phyloP scores from a whole-genome alignment of 2,329 filamentous ascomycete species.

The Lojkania enalia region DNA sequence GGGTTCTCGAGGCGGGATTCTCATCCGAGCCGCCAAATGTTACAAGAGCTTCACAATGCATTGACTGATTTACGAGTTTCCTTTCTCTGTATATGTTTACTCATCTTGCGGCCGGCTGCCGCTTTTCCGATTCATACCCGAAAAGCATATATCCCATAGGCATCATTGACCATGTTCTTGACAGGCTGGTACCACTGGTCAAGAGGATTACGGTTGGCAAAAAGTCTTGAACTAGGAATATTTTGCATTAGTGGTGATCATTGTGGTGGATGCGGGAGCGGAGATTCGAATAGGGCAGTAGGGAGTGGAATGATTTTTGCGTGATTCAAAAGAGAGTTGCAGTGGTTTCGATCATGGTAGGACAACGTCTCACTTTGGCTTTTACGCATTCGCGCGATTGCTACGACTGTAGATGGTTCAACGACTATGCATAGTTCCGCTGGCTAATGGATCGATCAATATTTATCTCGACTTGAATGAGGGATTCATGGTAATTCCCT shows the following conservation, averaged over 20 bases:
- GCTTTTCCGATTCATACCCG: conserved; percentile 41
- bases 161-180: conserved; percentile 43
- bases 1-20: too few species aligned
- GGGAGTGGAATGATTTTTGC: too few species aligned
- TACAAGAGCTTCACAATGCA: conserved; percentile 31
- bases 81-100: conserved; percentile 44
- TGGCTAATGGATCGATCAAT: background rate
- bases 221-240: conserved; percentile 41
- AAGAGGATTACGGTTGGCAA: conserved; percentile 33
- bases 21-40: too few species aligned
- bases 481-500: too few species aligned
- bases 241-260: conserved; percentile 29
- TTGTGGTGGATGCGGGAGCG: conserved; percentile 32
- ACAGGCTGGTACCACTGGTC: conserved; percentile 35
- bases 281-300: too few species aligned
- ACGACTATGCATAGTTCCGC: background rate
- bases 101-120: conserved; percentile 45
- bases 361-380: too few species aligned
- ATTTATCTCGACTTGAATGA: too few species aligned
- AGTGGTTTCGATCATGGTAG: too few species aligned
- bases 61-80: conserved; percentile 43
- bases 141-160: conserved; percentile 41
- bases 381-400: too few species aligned
- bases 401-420: too few species aligned
- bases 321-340: too few species aligned